These are phyloP conservation scores for Fusarium albosuccineum DNA, from an alignment of 2,329 filamentous ascomycete genomes.

Conservation along the genomic window DNA sequence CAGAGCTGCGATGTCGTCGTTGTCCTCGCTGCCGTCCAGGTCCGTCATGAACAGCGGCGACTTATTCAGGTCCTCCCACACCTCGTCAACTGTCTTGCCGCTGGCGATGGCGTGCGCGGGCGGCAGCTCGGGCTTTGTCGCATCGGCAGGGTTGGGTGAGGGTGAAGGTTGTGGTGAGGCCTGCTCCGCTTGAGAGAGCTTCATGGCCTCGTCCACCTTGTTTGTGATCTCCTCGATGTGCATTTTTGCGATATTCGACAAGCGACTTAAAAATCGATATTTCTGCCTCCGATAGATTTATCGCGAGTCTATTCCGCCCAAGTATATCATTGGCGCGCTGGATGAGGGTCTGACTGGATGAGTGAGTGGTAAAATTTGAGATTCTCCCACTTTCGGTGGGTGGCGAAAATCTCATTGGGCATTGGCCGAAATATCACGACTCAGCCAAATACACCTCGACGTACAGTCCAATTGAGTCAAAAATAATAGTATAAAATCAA, in stretches of 20 bases:
- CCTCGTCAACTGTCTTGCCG: constrained; percentile 66
- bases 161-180: constrained; percentile 2
- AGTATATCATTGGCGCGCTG: constrained; percentile 19
- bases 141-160: constrained; percentile 27
- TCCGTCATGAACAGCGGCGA: constrained; percentile 96
- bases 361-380: constrained; percentile 42
- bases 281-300: neutral
- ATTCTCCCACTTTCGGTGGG: constrained; percentile 44
- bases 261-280: neutral
- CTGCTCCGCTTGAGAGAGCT: constrained; percentile 33
- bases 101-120: constrained; percentile 56
- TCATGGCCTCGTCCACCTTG: constrained; percentile 54
- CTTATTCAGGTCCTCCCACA: constrained; percentile 69
- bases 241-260: constrained; percentile 45
- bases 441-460: neutral
- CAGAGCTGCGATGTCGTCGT: constrained; percentile 86
- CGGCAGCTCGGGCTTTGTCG: constrained; percentile 60
- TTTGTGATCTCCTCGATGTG: constrained; percentile 59
- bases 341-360: constrained; percentile 14
- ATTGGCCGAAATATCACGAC: constrained; percentile 25
- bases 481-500: too few relatives aligned
- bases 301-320: constrained; percentile 18
- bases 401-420: constrained; percentile 46
- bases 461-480: too few relatives aligned
- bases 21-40: constrained; percentile 87